Conservation (phyloP, 208 protist species). For the Naegleria fowleri region DNA sequence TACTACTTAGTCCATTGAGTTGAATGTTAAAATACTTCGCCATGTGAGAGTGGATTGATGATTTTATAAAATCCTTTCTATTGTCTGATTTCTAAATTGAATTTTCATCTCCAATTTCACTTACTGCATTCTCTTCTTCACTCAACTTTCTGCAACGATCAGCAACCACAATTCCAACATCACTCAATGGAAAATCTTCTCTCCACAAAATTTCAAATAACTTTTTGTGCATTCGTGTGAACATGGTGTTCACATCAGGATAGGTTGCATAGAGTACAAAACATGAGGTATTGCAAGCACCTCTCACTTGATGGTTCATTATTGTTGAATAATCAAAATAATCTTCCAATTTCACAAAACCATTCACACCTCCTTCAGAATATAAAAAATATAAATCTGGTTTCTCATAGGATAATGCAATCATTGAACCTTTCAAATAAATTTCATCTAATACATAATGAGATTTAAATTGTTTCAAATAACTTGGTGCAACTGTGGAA, state of each 20-base stretch:
- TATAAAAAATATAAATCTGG: background rate
- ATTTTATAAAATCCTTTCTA: too few relatives aligned
- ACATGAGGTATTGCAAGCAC: background rate
- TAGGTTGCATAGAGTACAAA: background rate
- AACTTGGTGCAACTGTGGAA: background rate
- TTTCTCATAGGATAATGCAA: background rate
- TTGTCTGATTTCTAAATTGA: too few relatives aligned
- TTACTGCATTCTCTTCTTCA: too few relatives aligned
- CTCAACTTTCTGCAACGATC: too few relatives aligned
- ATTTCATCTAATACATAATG: background rate
- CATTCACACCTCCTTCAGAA: background rate
- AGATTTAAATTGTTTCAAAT: background rate
- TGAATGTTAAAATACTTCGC: too few relatives aligned
- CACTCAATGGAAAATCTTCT: background rate
- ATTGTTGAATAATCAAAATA: background rate
- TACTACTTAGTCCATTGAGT: too few relatives aligned
- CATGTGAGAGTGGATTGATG: too few relatives aligned
- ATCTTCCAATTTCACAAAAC: background rate
- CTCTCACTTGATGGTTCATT: background rate
- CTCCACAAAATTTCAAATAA: background rate
- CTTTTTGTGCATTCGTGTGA: background rate
- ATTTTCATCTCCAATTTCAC: too few relatives aligned
- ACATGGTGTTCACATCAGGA: background rate
- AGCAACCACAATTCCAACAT: background rate
- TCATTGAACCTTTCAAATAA: background rate